These are phyloP conservation scores for Aaosphaeria pasadenensis DNA, from an alignment of 2,329 filamentous ascomycete species.

Conservation along the genomic window DNA sequence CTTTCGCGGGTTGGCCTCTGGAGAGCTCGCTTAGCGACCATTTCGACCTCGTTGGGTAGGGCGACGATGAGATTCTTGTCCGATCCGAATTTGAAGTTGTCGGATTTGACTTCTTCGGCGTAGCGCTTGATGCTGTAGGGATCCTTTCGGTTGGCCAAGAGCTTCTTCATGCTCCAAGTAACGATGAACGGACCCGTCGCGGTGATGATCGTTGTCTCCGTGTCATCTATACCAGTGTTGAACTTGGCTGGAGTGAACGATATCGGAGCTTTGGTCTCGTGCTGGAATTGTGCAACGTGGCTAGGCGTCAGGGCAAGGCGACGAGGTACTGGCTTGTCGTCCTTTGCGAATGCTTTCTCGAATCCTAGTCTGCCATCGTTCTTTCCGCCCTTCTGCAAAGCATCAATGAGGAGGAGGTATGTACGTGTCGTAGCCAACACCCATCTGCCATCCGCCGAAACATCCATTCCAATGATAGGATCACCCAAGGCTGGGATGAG, in stretches of 20 bases:
- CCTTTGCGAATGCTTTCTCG: constrained; percentile 87
- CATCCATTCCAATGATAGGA: constrained; percentile 89
- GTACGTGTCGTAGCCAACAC: constrained; percentile 90
- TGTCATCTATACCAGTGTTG: constrained; percentile 77
- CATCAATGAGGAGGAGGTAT: constrained; percentile 90
- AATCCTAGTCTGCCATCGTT: constrained; percentile 98
- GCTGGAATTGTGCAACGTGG: constrained; percentile 95
- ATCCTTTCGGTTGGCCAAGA: constrained; percentile 75
- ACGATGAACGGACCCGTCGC: constrained; percentile 96
- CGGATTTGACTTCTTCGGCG: constrained; percentile 90
- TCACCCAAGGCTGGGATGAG: constrained; percentile 94
- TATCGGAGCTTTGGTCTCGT: constrained; percentile 85
- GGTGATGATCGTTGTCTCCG: constrained; percentile 93
- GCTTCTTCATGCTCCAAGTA: constrained; percentile 92
- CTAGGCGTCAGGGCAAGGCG: constrained; percentile 84
- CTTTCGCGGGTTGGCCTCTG: constrained; percentile 90
- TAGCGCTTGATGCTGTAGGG: constrained; percentile 98
- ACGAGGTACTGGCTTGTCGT: constrained; percentile 88
- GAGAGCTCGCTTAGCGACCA: constrained; percentile 84
- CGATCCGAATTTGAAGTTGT: constrained; percentile 96
- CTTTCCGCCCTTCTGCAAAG: constrained; percentile 87
- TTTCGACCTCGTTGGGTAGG: constrained; percentile 94
- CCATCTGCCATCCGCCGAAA: constrained; percentile 94
- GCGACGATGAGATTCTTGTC: constrained; percentile 99
- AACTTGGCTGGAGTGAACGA: constrained; percentile 90